phyloP scores from a whole-genome alignment of 306 rosid species.

The Cotoneaster glaucophyllus region DNA sequence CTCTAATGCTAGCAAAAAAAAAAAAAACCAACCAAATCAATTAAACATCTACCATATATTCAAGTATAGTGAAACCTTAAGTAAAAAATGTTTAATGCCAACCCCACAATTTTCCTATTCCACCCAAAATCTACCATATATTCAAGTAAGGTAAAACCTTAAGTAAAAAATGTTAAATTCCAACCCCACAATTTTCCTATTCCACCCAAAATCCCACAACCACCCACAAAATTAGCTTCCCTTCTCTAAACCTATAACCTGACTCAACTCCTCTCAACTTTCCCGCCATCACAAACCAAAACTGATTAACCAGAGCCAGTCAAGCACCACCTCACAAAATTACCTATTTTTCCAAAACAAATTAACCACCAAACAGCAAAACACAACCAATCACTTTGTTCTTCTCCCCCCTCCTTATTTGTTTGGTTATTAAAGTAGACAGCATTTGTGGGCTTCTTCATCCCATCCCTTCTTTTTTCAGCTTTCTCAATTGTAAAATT shows the following conservation, averaged over 20 bases:
- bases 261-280: neutral
- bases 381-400: neutral
- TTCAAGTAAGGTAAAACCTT: neutral
- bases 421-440: neutral
- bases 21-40: neutral
- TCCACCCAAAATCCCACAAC: neutral
- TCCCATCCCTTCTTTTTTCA: neutral
- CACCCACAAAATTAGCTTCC: neutral
- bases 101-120: conserved; percentile 12
- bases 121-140: neutral
- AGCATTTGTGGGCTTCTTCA: neutral
- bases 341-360: neutral
- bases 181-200: conserved; percentile 13
- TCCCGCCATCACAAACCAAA: conserved; percentile 16
- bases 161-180: neutral
- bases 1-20: neutral
- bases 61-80: neutral
- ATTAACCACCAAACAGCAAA: neutral
- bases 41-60: neutral
- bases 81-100: neutral
- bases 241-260: neutral
- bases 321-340: neutral
- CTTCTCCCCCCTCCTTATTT: neutral
- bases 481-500: neutral
- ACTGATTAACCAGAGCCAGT: neutral